Base-by-base conservation (phyloP, 306 rosid species). In the Citrullus amarus region DNA sequence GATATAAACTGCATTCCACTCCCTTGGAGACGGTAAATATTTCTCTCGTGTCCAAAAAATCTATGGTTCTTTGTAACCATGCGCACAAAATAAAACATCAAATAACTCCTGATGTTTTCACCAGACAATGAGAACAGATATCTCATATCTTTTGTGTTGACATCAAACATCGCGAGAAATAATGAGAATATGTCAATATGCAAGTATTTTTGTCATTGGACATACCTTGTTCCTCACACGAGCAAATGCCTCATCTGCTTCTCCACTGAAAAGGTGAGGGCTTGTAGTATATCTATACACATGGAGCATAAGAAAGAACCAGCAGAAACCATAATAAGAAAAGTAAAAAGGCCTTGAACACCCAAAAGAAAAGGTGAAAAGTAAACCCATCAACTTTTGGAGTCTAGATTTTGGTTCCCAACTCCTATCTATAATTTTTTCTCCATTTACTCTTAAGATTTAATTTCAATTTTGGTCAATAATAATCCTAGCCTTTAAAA, bases 221-320 rank as follows among this genome's bases (percentile, higher is more conserved):
- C 81, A 39, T 18, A 92, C 98, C 98, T 95, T 86, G 83, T 55
- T 72, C 85, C 97, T 92, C 82, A 95, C 96, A 76, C 96, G 97
- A 82, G 71, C 79, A 88, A 95, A 95, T 78, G 97, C 98, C 80
- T 89, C 90, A 74, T 84, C 90, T 71, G 93, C 93, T 74, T 92
- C 91, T 84, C 93, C 91, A 65, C 81, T 83, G 81, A 95, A 92
- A 50, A 95, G 87, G 82, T 95, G 98, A 3, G 98, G 98, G 79
- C 98, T 95, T 77, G 98, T 95, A 58, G 98, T 95, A 85, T 94
- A 92, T 89, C 98, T 92, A 73, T 32, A 58, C 39, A 63, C 15
- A 28, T 54, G 22, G 36, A 61, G 44, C 15, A 77, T 41, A 79
- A 38, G 46, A 59, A 66, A 69, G 17, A 53, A 34, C 60, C 61